Base-by-base conservation (phyloP, 2,329 filamentous ascomycete genomes). In the Curvularia lunata region DNA sequence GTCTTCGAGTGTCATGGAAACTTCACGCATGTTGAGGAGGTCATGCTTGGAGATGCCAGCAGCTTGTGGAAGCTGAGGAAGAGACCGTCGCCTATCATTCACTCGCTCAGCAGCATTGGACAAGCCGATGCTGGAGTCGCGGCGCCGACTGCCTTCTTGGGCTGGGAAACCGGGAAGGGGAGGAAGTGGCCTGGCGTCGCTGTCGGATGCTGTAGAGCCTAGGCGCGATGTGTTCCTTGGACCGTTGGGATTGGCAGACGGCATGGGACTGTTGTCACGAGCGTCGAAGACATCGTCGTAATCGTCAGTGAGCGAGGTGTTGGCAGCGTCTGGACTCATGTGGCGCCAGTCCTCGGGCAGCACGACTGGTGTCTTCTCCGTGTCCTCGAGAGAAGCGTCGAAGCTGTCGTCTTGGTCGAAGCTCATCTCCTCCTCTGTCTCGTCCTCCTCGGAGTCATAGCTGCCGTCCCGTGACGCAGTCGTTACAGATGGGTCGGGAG, bases 281-380 rank as follows among this genome's bases (percentile, higher is more conserved):
- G 81, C 82, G 23, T 83, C 87, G 67, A 91, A 95, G 1, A 87
- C 86, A 66, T 92, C 86, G 37, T 91, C 88, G 34, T 85, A 82
- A 12, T 80, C 75, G 58, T 83, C 79, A 4, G 80, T 80, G 37
- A 86, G 72, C 23, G 83, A 82, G 13, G 79, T 82, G 61, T 86
- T 82, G n/a, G 81, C 85, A 21, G 77, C 86, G 68, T 82, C 87
- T 74, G 79, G 91, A 79, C 80, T 93, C 84, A 88, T 87, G 64
- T 86, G 91, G 62, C 91, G 88, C 95, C 95, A 99, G 74, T 97
- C 92, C 70, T 98, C 95, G 0, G 95, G 95, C 21, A 96, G 86
- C n/a, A 99, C 94, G 10, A 99, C 95, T 0, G 95, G 95, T 1
- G 95, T 98, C 82, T 98, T 98, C 71, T 96, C 92, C 5, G 92